These are phyloP conservation scores for Oidiodendron maius DNA, from an alignment of 495 filamentous ascomycete species.

Conservation along the genomic window DNA sequence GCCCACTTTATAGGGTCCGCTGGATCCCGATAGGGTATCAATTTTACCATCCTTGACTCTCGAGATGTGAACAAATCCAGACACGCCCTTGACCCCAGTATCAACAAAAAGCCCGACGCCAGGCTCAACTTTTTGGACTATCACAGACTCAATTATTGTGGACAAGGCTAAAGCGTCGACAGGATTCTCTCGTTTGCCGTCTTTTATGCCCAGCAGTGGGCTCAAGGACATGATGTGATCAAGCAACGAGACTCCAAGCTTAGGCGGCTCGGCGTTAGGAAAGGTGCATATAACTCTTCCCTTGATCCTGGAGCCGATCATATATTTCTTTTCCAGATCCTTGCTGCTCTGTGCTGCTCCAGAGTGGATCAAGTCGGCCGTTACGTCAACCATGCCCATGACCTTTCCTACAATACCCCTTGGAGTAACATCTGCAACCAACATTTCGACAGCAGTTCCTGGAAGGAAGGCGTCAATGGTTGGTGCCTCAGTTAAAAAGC, in stretches of 20 bases:
- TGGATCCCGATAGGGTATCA: slow-evolving; percentile 67
- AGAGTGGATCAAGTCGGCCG: slow-evolving; percentile 84
- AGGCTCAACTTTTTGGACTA: slow-evolving; percentile 69
- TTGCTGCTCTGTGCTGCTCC: slow-evolving; percentile 57
- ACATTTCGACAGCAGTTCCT: slow-evolving; percentile 79
- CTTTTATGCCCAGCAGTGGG: slow-evolving; percentile 19
- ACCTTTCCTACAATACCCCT: slow-evolving; percentile 67
- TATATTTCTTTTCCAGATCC: slow-evolving; percentile 67
- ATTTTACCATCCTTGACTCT: slow-evolving; percentile 80
- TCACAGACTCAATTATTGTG: slow-evolving; percentile 67
- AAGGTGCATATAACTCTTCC: slow-evolving; percentile 82
- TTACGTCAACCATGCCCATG: slow-evolving; percentile 86
- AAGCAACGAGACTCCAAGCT: slow-evolving; percentile 78
- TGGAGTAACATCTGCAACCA: slow-evolving; percentile 66
- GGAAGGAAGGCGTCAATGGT: slow-evolving; percentile 87
- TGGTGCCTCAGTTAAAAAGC: slow-evolving; percentile 66
- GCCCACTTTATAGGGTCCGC: slow-evolving; percentile 70
- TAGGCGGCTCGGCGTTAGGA: slow-evolving; percentile 68
- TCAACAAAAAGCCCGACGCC: slow-evolving; percentile 76
- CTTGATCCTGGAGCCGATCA: slow-evolving; percentile 75
- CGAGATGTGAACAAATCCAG: slow-evolving; percentile 92
- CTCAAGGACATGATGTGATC: slow-evolving; percentile 71
- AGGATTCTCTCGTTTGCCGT: slow-evolving; percentile 37
- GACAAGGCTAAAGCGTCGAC: slow-evolving; percentile 61
- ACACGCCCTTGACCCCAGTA: slow-evolving; percentile 63